Percentiles rank a stretch among this genome's conserved stretches.
Conservation (phyloP, 352 stramenopile species). For the Phytophthora sp. region DNA sequence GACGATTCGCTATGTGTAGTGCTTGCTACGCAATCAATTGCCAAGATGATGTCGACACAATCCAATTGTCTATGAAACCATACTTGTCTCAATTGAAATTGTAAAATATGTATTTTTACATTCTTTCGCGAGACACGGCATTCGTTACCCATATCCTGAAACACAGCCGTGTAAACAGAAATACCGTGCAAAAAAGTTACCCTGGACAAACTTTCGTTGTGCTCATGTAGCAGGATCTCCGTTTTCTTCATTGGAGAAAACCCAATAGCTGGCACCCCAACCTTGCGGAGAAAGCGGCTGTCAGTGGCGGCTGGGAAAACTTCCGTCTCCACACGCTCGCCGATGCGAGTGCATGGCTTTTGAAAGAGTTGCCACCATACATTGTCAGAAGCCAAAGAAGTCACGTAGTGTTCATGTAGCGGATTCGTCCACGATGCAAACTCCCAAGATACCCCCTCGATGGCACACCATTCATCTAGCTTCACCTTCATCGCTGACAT, state of each 20-base stretch:
- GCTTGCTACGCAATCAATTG: too few relatives aligned
- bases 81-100: too few relatives aligned
- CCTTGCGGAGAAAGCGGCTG: conserved; percentile 90
- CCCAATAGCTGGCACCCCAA: conserved; percentile 70
- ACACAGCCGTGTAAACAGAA: conserved; percentile 78
- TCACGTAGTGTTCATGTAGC: conserved; percentile 68
- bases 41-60: too few relatives aligned
- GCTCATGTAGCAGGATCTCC: conserved; percentile 95
- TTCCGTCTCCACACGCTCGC: conserved; percentile 71
- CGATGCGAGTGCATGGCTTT: conserved; percentile 22
- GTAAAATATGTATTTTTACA: too few relatives aligned
- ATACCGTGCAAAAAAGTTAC: conserved; percentile 94
- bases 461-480: conserved; percentile 91
- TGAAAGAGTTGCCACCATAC: conserved; percentile 71
- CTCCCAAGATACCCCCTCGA: conserved; percentile 87
- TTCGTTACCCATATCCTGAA: conserved; percentile 47
- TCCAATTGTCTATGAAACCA: too few relatives aligned
- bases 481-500: conserved; percentile 63
- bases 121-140: background rate
- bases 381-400: conserved; percentile 58
- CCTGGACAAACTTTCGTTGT: conserved; percentile 96
- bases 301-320: conserved; percentile 97
- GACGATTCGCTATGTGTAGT: too few relatives aligned
- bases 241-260: conserved; percentile 96
- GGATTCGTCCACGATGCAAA: conserved; percentile 51